Base-by-base conservation (phyloP, 2,329 filamentous ascomycete species). In the Cladosporium sp. region DNA sequence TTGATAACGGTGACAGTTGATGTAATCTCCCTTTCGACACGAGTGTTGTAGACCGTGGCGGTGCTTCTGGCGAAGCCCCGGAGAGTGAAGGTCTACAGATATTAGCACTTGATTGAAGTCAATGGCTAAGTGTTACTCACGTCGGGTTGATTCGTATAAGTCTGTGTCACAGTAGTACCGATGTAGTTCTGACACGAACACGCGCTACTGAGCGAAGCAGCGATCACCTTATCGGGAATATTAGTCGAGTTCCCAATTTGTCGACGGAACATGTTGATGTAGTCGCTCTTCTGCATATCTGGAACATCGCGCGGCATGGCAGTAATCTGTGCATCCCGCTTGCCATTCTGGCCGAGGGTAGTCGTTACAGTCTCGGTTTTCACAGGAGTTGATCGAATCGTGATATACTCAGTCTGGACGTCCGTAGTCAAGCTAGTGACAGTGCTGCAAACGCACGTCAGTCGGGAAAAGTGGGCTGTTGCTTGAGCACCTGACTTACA, bases 151-250 rank as follows among this genome's bases (percentile, higher is more conserved):
- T 66, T 61, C 6, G 71, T 70, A 54, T 61, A 67, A 3, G 70
- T 71, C 20, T 63, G 49, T 1, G 67, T 70, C 5, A 68, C 62
- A 3, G 67, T 70, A 11, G 65, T 45, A 1, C 62, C 64, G 19
- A 50, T 60, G 47, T 64, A 67, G 6, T 58, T 60, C 40, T 68
- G 67, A 56, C 70, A 72, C n/a, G 34, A 47, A 58, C 71, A 73
- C 39, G 70, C 71, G 55, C 70, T 73, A 14, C 65, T 67, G 55
- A 73, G 70, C 2, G 66, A 62, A 1, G 65, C 59, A 11, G 65
- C 64, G 38, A 69, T 54, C 11, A 50, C 62, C 1, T 61, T 40
- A 34, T 56, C 52, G 28, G 42, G 25, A 17, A 57, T 42, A 45
- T 61, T 19, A 15, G 42, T 47, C 50, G 49, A 52, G 28, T 59